Conservation (phyloP, 176 grass and related monocot genomes). For the Oryza glaberrima region DNA sequence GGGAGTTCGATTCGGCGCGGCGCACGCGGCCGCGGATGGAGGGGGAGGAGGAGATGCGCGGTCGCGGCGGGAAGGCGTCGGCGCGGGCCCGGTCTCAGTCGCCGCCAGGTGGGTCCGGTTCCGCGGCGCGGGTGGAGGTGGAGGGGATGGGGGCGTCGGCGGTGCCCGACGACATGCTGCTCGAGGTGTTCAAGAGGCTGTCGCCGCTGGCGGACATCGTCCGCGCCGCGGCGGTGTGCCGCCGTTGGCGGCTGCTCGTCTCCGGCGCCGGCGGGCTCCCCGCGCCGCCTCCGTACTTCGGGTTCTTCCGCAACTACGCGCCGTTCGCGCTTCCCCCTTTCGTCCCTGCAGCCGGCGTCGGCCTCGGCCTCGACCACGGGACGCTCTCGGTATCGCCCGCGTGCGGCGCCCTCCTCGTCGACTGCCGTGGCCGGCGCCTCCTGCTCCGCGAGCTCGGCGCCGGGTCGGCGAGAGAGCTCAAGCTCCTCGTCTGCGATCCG, state of each 20-base stretch:
- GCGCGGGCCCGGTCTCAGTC: constrained; percentile 12
- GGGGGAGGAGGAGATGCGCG: background rate
- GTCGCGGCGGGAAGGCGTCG: too few relatives aligned
- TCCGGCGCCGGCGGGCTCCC: constrained; percentile 25
- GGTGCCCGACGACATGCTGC: constrained; percentile 50
- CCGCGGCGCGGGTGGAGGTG: background rate
- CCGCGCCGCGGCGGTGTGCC: constrained; percentile 46
- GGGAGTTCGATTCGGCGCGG: constrained; percentile 4
- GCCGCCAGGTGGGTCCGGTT: background rate
- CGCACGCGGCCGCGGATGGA: constrained; percentile 16
- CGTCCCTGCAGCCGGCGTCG: constrained; percentile 20
- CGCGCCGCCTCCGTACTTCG: constrained; percentile 26
- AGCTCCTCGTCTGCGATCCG: constrained; percentile 48
- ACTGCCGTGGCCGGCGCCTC: constrained; percentile 30
- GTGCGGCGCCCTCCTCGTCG: constrained; percentile 40
- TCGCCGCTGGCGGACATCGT: constrained; percentile 4
- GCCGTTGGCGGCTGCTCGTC: constrained; percentile 38
- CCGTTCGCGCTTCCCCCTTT: constrained; percentile 43
- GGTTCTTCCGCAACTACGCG: constrained; percentile 50
- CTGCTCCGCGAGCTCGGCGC: constrained; percentile 49
- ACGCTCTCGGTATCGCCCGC: background rate
- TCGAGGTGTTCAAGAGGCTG: constrained; percentile 44
- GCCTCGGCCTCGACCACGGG: constrained; percentile 7
- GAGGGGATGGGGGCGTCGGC: background rate
- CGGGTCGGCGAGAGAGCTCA: background rate